Base-by-base conservation (phyloP, 1,284 basidiomycete species). In the Cryptococcus sp. region DNA sequence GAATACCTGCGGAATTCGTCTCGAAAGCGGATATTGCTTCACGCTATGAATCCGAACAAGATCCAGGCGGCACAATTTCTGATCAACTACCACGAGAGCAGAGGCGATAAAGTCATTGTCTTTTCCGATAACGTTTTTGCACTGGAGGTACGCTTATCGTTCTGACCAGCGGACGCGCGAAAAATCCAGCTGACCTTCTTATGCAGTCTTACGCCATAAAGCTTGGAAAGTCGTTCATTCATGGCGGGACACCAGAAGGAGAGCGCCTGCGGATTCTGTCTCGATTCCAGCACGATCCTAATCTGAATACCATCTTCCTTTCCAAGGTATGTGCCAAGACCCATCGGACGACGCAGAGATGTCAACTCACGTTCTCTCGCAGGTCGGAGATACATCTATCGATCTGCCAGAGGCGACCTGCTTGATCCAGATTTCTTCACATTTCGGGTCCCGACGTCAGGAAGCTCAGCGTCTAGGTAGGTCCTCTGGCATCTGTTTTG, bases 41-140 rank as follows among this genome's bases (percentile, higher is more conserved):
- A 98, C 76, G 98, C 93, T 82, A 99, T 99, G 96, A 99, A 99
- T 74, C 96, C 96, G 22, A 92, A 91, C 76, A 99, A 99, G 81
- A 97, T 99, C 77, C 96, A 99, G 78, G 94, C 95, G 5, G 97
- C 93, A 75, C 96, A 99, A 74, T 99, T 97, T 80, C 81, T 99
- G 59, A 99, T 99, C 81, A 91, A 95, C 72, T 99, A 95, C 70
- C 96, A 99, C 77, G 96, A 99, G 80, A 88, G 89, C 62, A 84
- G 96, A 66, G 96, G 96, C 10, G 96, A 99, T 81, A 99, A 99
- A 81, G 93, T 99, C 69, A 99, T 99, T 59, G 96, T 99, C 3
- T 99, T 99, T 74, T 97, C 93, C 2, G 96, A 99, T 76, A 99
- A 99, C 73, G 95, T 99, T 23, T 99, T 86, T 73, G 94, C 96